Conservation (phyloP, 73 alveolate species). For the Blepharisma stoltei region DNA sequence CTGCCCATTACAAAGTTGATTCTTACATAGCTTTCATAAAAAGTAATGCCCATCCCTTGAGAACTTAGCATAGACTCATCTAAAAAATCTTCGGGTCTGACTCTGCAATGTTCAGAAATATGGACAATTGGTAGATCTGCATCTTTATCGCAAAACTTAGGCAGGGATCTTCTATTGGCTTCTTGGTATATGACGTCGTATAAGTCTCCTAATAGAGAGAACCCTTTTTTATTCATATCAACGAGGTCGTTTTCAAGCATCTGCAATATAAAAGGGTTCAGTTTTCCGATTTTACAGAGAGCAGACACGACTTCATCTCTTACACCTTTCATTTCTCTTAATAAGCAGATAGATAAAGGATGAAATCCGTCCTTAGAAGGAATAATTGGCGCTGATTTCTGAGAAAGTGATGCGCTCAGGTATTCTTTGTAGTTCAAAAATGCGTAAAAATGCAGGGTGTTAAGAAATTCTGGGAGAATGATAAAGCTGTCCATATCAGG, state of each 20-base stretch:
- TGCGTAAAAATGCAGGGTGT: neutral
- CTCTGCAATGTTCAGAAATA: neutral
- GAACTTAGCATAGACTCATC: neutral
- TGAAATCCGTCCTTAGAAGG: conserved; percentile 13
- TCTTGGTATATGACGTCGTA: conserved; percentile 14
- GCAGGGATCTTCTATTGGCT: conserved; percentile 1
- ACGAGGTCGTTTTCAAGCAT: neutral
- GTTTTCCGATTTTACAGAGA: neutral
- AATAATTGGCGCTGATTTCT: neutral
- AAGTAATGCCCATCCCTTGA: neutral
- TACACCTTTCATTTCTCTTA: conserved; percentile 21
- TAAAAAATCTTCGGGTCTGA: conserved; percentile 23
- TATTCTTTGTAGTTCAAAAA: neutral
- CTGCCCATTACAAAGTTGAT: conserved; percentile 21
- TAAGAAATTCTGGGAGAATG: too few relatives aligned
- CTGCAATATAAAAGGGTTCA: conserved; percentile 22
- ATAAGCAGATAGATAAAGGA: conserved; percentile 2
- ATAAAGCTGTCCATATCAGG: too few relatives aligned
- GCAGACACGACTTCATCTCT: conserved; percentile 19
- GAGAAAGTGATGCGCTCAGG: neutral
- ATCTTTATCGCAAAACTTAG: conserved; percentile 1
- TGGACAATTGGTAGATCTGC: neutral
- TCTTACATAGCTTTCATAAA: conserved; percentile 14
- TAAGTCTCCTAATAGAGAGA: neutral
- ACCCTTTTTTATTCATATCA: conserved; percentile 23